A percentile compares a stretch with the other conserved stretches of the same genome.
phyloP scores from a whole-genome alignment of 768 basidiomycete species.

The Lactarius indigo region DNA sequence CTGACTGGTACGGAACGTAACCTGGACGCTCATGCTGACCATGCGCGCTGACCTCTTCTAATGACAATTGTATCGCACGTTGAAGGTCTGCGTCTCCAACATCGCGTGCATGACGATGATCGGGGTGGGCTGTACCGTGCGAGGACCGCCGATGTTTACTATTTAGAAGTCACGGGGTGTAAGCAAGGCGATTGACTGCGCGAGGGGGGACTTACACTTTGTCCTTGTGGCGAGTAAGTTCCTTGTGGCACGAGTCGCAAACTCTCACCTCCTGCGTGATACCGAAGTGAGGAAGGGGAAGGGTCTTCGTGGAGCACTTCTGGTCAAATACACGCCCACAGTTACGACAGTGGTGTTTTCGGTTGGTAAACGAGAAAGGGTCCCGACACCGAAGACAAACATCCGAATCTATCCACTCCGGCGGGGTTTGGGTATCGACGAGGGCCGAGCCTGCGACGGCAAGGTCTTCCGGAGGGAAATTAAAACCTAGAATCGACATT shows the following conservation, averaged over 20 bases:
- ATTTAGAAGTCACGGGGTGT: conserved; percentile 25
- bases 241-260: conserved; percentile 86
- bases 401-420: conserved; percentile 97
- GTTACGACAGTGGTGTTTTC: conserved; percentile 98
- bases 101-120: conserved; percentile 57
- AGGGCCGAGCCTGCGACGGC: conserved; percentile 70
- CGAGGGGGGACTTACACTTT: conserved; percentile 42
- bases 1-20: conserved; percentile 64
- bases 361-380: conserved; percentile 89
- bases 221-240: conserved; percentile 64
- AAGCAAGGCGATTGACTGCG: conserved; percentile 25
- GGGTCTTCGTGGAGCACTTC: conserved; percentile 79
- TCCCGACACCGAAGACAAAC: conserved; percentile 91
- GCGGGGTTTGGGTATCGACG: conserved; percentile 88
- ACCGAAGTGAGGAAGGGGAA: conserved; percentile 89
- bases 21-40: conserved; percentile 49
- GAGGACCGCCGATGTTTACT: conserved; percentile 51
- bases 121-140: conserved; percentile 49
- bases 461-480: conserved; percentile 78
- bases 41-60: conserved; percentile 65
- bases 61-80: conserved; percentile 86
- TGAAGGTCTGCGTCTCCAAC: conserved; percentile 84
- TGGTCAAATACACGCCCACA: conserved; percentile 98
- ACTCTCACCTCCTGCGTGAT: conserved; percentile 91
- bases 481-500: conserved; percentile 52